Percentiles rank a stretch among this genome's conserved stretches.
These are phyloP conservation scores for Saccharomyces uvarum DNA, from an alignment of 1,139 yeast genomes.

Conservation along the genomic window DNA sequence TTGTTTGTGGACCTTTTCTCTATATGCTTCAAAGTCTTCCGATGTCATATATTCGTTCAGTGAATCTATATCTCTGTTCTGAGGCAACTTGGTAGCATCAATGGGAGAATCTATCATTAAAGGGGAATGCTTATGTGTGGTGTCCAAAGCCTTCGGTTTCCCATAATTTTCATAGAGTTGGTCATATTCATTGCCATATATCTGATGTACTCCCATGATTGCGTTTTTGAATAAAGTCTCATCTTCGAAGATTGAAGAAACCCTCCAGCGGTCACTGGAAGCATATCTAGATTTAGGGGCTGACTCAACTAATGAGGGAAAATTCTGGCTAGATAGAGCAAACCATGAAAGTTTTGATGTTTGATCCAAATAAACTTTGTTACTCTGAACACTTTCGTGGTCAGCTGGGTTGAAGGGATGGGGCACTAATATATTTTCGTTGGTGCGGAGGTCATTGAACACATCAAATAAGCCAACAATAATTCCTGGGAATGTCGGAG, in stretches of 20 bases:
- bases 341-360: constrained; percentile 72
- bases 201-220: constrained; percentile 22
- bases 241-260: constrained; percentile 32
- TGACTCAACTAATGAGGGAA: constrained; percentile 72
- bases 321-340: constrained; percentile 71
- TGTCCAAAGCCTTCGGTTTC: constrained; percentile 1
- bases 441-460: constrained; percentile 20
- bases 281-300: constrained; percentile 66
- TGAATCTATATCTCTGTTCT: constrained; percentile 9
- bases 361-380: constrained; percentile 55
- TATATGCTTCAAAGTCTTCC: constrained; percentile 21
- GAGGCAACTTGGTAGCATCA: constrained; percentile 5
- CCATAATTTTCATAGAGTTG: constrained; percentile 9
- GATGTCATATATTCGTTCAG: constrained; percentile 23
- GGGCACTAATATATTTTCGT: constrained; percentile 43
- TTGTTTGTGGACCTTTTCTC: constrained; percentile 21
- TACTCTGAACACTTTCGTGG: constrained; percentile 14
- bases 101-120: constrained; percentile 6
- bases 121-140: not conserved
- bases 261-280: constrained; percentile 38
- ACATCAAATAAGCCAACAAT: constrained; percentile 31
- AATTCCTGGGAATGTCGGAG: constrained; percentile 34
- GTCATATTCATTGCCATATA: constrained; percentile 9
- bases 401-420: constrained; percentile 47
- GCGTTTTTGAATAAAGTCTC: constrained; percentile 31